Evolutionary conservation across 305 asterid species (phyloP).

Genomic region (Fraxinus nigra): DNA sequence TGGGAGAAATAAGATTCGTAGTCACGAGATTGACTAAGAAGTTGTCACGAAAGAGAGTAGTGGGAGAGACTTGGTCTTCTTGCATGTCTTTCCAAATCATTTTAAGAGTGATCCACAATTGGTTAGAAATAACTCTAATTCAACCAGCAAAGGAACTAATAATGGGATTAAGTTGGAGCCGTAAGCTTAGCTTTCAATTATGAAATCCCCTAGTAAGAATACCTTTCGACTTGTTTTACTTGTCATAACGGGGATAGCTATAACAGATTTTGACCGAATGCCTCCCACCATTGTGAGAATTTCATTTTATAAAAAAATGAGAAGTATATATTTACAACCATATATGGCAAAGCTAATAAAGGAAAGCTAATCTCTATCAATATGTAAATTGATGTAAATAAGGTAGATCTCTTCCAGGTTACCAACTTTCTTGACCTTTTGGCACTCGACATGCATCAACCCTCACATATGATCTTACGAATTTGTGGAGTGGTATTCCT

Average conservation of each 20-base stretch:
- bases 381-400: not conserved
- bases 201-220: not conserved
- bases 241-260: not conserved
- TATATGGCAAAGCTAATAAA: not conserved
- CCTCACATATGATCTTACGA: not conserved
- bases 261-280: not conserved
- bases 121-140: not conserved
- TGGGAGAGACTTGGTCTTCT: not conserved
- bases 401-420: not conserved
- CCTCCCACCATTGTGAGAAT: not conserved
- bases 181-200: not conserved
- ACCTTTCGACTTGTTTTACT: not conserved
- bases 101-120: not conserved
- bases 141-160: not conserved
- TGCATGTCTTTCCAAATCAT: not conserved
- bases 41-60: not conserved
- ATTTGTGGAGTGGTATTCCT: not conserved
- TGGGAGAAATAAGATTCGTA: not conserved
- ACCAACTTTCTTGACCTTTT: not conserved
- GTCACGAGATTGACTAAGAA: not conserved
- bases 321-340: not conserved
- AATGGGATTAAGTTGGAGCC: not conserved
- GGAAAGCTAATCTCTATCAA: not conserved
- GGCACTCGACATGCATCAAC: not conserved
- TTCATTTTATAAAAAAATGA: not conserved